Percentiles rank a stretch among this genome's conserved stretches.
These are phyloP conservation scores for Phaeosphaeriaceae sp. DNA, from an alignment of 2,329 filamentous ascomycete genomes.

Conservation along the genomic window DNA sequence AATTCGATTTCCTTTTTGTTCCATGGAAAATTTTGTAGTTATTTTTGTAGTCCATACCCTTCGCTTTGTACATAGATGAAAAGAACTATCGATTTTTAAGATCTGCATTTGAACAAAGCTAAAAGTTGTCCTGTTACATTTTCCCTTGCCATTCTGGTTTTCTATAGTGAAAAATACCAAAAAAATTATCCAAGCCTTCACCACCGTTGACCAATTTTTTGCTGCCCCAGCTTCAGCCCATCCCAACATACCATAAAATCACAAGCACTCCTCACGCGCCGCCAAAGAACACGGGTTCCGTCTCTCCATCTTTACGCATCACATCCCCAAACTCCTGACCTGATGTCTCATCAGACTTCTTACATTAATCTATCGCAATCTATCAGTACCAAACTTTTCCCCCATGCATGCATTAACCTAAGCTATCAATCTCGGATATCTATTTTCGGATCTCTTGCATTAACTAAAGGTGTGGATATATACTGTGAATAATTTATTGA, in stretches of 20 bases:
- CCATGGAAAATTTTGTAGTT: background rate
- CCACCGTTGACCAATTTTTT: background rate
- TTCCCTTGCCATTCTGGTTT: no score
- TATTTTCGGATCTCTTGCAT: background rate
- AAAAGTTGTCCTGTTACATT: no score
- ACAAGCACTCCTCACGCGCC: background rate
- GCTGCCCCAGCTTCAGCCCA: background rate
- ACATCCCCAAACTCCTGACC: background rate
- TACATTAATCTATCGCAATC: background rate
- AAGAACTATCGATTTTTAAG: background rate
- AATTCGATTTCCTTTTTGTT: background rate
- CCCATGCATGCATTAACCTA: no score
- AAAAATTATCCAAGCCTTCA: no score
- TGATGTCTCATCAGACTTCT: constrained; percentile 5
- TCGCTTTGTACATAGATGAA: background rate
- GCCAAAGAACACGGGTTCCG: no score
- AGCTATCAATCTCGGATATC: background rate
- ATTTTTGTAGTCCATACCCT: background rate
- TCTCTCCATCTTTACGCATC: background rate
- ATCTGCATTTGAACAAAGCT: background rate
- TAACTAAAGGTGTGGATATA: no score
- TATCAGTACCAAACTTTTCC: background rate
- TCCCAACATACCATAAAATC: background rate
- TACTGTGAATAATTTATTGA: no score
- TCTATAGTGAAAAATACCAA: no score